These are phyloP conservation scores for Nicotiana knightiana DNA, from an alignment of 257 asterid species.

Conservation along the genomic window DNA sequence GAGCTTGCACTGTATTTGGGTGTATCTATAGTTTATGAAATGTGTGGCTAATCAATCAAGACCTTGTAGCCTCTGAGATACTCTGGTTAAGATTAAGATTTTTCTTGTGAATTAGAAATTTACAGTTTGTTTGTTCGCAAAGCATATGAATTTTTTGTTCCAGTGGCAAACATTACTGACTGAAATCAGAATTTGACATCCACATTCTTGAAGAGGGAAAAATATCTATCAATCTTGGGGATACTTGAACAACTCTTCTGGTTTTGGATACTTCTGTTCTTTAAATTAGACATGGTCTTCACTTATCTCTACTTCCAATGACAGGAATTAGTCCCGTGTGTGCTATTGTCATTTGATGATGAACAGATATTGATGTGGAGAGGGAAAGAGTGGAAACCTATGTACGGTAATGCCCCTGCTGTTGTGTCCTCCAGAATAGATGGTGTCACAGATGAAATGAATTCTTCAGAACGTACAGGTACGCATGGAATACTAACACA, in stretches of 20 bases:
- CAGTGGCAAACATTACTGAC: neutral
- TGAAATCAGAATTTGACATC: neutral
- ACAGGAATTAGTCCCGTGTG: constrained; percentile 96
- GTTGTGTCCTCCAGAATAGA: constrained; percentile 16
- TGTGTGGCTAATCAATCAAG: neutral
- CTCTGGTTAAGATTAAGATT: neutral
- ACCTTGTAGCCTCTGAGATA: neutral
- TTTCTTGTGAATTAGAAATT: neutral
- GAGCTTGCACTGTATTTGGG: neutral
- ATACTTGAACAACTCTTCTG: neutral
- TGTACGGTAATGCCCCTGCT: constrained; percentile 35
- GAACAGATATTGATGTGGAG: constrained; percentile 95
- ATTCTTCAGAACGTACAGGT: constrained; percentile 55
- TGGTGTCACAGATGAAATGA: constrained; percentile 19
- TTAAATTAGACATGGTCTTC: neutral
- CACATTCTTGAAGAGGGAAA: neutral
- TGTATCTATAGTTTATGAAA: neutral
- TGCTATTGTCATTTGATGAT: constrained; percentile 75
- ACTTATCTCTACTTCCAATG: constrained; percentile 11
- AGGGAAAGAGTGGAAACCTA: constrained; percentile 85
- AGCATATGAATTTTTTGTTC: neutral
- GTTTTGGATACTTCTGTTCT: neutral
- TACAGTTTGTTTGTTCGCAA: neutral
- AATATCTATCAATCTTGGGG: neutral
- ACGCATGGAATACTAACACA: neutral